These are phyloP conservation scores for Tirmania nivea DNA, from an alignment of 495 filamentous ascomycete genomes.

Conservation along the genomic window DNA sequence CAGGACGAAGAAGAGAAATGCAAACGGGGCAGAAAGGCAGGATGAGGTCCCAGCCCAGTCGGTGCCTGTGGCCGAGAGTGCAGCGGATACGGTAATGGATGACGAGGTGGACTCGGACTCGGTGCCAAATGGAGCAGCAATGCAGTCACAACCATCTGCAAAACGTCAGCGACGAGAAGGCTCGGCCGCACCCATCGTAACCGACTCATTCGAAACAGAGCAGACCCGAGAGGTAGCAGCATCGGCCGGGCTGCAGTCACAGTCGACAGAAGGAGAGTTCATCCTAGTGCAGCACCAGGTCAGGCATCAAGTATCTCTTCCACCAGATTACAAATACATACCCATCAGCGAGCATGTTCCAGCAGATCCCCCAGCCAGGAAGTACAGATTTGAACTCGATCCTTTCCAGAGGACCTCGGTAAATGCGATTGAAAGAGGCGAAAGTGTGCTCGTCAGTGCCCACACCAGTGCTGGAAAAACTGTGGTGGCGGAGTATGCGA, in stretches of 20 bases:
- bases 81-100: slow-evolving; percentile 25
- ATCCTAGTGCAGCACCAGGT: slow-evolving; percentile 88
- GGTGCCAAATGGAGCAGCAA: slow-evolving; percentile 25
- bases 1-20: slow-evolving; percentile 60
- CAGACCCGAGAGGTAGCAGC: slow-evolving; percentile 72
- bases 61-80: slow-evolving; percentile 14
- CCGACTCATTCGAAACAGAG: slow-evolving; percentile 89
- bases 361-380: slow-evolving; percentile 61
- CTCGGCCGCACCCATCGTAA: slow-evolving; percentile 60
- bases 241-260: slow-evolving; percentile 52
- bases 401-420: slow-evolving; percentile 91
- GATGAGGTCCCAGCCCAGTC: slow-evolving; percentile 6
- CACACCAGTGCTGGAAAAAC: slow-evolving; percentile 97
- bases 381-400: slow-evolving; percentile 76
- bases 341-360: slow-evolving; percentile 79
- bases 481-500: slow-evolving; percentile 93
- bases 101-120: slow-evolving; percentile 21
- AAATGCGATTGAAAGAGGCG: slow-evolving; percentile 76
- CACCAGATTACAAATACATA: slow-evolving; percentile 78
- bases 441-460: slow-evolving; percentile 90
- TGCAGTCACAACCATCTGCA: slow-evolving; percentile 13
- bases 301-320: slow-evolving; percentile 88
- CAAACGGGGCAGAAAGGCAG: slow-evolving; percentile 31
- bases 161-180: slow-evolving; percentile 61
- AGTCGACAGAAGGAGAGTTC: slow-evolving; percentile 27